Conservation (phyloP, 176 grass and related monocot genomes). For the Carex kokanica region DNA sequence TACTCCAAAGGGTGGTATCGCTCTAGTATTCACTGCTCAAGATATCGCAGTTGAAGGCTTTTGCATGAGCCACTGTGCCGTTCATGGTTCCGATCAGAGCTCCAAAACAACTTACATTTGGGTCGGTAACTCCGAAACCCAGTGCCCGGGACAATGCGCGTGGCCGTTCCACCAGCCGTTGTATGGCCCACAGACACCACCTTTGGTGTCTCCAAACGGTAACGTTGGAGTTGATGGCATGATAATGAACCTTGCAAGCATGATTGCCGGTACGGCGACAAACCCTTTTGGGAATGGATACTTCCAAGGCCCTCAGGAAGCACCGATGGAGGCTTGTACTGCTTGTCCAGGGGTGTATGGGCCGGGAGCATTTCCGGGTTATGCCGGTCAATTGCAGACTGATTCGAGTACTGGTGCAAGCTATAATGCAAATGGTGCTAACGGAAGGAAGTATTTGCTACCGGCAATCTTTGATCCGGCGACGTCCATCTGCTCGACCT, state of each 20-base stretch:
- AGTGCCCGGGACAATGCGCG: constrained; percentile 75
- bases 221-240: constrained; percentile 65
- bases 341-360: constrained; percentile 69
- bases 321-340: constrained; percentile 64
- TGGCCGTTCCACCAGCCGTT: constrained; percentile 82
- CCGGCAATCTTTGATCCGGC: constrained; percentile 66
- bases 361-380: constrained; percentile 60
- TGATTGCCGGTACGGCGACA: constrained; percentile 58
- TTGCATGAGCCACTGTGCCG: constrained; percentile 74
- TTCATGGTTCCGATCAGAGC: constrained; percentile 36
- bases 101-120: constrained; percentile 39
- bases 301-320: constrained; percentile 58
- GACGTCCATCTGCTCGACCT: constrained; percentile 52
- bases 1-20: constrained; percentile 33
- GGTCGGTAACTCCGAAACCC: constrained; percentile 62
- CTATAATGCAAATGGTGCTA: constrained; percentile 64
- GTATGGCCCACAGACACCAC: constrained; percentile 71
- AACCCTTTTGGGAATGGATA: constrained; percentile 73
- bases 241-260: constrained; percentile 74
- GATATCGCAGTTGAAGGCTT: constrained; percentile 77
- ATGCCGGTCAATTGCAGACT: constrained; percentile 54
- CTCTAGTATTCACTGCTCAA: constrained; percentile 60
- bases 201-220: constrained; percentile 54
- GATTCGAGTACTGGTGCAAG: constrained; percentile 54
- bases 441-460: constrained; percentile 69